Evolutionary conservation across 2,329 filamentous ascomycete genomes (phyloP), one percentile per base, ranked within the genome.

Genomic region (Fusarium pseudonygamai): DNA sequence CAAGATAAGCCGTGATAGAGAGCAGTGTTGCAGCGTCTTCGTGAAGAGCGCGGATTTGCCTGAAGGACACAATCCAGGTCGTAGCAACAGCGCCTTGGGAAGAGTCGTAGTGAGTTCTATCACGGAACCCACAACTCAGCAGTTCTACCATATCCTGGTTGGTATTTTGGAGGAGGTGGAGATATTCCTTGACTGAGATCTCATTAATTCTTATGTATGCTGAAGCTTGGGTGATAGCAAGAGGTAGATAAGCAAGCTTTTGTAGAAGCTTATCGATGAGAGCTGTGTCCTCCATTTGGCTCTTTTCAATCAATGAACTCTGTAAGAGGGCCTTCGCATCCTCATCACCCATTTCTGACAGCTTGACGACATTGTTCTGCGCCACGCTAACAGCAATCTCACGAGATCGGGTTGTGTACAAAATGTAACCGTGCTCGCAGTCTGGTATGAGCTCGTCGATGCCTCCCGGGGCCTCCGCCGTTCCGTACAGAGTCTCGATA

Each of bases 21-120:
- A 87, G 76, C 42, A 84, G 64, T 1, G 80, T 62, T 40, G 80
- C 81, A 3, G 84, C 84, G 8, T 72, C 39, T 4, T 56, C 9
- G 50, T 58, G 20, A 3, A 32, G 2, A 10, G 22, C 83, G 6
- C 72, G 75, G 18, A 85, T 83, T 28, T 83, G 78, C 11, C 83
- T 67, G 16, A 87, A 84, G 0, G 84, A 85, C 9, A 85, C 76
- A 2, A 83, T 62, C 80, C 83, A 84, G 2, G 84, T 84, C 0
- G 78, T 79, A 10, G 81, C 81, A 5, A 85, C 75, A 2, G 83
- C 77, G 28, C 82, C 80, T 46, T 79, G 79, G 4, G 81, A 75
- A 3, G 56, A 68, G 18, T 43, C 60, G 65, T 84, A 82, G 32
- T 79, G 78, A 1, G 15, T n/a, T 5, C 62, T 76, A 4, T 77